phyloP scores from a whole-genome alignment of 805 yeast species.

The Millerozyma acaciae region DNA sequence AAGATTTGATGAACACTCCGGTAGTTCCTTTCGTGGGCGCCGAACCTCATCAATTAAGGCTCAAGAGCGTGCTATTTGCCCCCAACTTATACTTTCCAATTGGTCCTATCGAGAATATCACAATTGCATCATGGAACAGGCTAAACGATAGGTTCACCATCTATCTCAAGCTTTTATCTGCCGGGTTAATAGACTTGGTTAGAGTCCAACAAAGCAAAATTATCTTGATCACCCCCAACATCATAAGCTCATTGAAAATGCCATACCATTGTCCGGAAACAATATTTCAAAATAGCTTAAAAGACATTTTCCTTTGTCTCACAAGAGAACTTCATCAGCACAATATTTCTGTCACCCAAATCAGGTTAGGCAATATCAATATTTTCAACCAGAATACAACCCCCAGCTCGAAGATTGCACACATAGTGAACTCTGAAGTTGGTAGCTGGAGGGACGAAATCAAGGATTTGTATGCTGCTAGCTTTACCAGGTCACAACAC shows the following conservation, averaged over 20 bases:
- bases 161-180: slow-evolving; percentile 49
- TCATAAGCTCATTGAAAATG: slow-evolving; percentile 49
- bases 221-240: slow-evolving; percentile 51
- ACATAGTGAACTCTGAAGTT: slow-evolving; percentile 33
- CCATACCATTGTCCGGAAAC: slow-evolving; percentile 67
- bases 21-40: slow-evolving; percentile 60
- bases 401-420: slow-evolving; percentile 19
- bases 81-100: slow-evolving; percentile 68
- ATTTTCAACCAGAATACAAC: slow-evolving; percentile 19
- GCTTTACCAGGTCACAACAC: slow-evolving; percentile 29
- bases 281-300: slow-evolving; percentile 45
- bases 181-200: slow-evolving; percentile 53
- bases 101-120: slow-evolving; percentile 62
- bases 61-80: slow-evolving; percentile 64
- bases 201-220: slow-evolving; percentile 49
- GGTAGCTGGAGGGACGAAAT: slow-evolving; percentile 36
- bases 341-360: slow-evolving; percentile 34
- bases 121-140: slow-evolving; percentile 49
- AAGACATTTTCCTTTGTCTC: slow-evolving; percentile 29
- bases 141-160: slow-evolving; percentile 44
- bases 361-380: slow-evolving; percentile 38
- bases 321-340: slow-evolving; percentile 35
- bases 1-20: slow-evolving; percentile 46
- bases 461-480: slow-evolving; percentile 27
- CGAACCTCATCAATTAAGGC: slow-evolving; percentile 48